Percentiles rank a stretch among this genome's conserved stretches.
These are phyloP conservation scores for Tulasnella sp. DNA, from an alignment of 768 basidiomycete genomes.

Conservation along the genomic window DNA sequence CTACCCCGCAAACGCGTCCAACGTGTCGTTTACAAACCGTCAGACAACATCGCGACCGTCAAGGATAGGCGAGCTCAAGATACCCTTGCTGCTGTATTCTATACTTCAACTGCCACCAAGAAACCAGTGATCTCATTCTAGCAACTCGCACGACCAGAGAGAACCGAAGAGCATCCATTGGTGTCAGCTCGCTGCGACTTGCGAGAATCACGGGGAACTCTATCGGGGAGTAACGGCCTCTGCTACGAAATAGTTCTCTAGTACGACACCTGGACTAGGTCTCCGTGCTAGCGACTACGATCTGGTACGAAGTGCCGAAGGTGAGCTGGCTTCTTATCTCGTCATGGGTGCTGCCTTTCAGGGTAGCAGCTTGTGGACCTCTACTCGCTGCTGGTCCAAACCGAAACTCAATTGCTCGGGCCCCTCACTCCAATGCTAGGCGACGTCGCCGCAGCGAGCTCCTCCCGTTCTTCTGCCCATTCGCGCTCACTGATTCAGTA, in stretches of 20 bases:
- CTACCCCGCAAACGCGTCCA: not conserved
- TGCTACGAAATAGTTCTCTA: not conserved
- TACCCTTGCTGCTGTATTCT: not conserved
- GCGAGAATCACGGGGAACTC: not conserved
- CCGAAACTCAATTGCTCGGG: not conserved
- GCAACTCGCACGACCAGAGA: not conserved
- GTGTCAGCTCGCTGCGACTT: not conserved
- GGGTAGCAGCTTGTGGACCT: not conserved
- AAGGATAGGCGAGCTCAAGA: not conserved
- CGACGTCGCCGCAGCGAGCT: not conserved
- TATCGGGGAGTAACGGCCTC: not conserved
- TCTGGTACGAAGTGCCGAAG: constrained; percentile 2
- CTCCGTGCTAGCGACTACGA: not conserved
- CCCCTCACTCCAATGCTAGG: not conserved
- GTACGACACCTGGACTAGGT: not conserved
- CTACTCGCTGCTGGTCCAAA: not conserved
- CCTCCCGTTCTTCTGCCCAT: not conserved
- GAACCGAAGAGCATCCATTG: not conserved
- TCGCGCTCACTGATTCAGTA: not conserved
- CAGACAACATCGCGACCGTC: not conserved
- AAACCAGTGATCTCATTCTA: not conserved
- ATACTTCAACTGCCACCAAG: not conserved
- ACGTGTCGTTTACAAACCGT: not conserved
- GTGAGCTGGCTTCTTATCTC: not conserved
- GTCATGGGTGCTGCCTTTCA: not conserved